Evolutionary conservation across 2,329 filamentous ascomycete genomes (phyloP).

Genomic region (Ustulina deusta): DNA sequence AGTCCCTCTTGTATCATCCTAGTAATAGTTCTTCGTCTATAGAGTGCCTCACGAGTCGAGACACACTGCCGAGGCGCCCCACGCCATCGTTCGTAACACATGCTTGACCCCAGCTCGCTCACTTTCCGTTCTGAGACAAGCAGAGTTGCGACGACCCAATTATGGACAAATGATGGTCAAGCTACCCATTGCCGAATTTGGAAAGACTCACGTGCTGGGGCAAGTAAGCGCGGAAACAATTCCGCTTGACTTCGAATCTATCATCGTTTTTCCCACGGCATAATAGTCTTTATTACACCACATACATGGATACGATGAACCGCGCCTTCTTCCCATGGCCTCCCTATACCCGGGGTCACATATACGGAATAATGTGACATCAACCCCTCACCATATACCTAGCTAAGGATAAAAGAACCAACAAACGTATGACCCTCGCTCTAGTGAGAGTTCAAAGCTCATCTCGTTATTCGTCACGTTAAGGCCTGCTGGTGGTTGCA

Average conservation of each 20-base stretch:
- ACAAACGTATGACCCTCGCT: not conserved
- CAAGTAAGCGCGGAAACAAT: conserved; percentile 25
- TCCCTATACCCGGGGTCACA: not conserved
- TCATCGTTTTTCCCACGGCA: not conserved
- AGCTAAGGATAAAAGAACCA: not conserved
- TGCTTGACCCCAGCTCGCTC: conserved; percentile 3
- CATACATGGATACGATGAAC: not conserved
- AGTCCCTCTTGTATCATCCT: conserved; percentile 1
- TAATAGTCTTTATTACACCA: not conserved
- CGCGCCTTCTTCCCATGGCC: not conserved
- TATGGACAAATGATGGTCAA: conserved; percentile 5
- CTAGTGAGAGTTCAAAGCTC: not conserved
- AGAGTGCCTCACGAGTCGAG: not conserved
- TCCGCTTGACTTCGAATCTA: conserved; percentile 15
- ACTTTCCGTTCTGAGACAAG: conserved; percentile 32
- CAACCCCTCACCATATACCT: not conserved
- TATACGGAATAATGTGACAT: not conserved
- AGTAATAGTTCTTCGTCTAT: conserved; percentile 17
- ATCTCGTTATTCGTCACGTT: not conserved
- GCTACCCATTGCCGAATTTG: conserved; percentile 9
- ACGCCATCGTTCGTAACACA: conserved; percentile 26
- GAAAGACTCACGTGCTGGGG: not conserved
- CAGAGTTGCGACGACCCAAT: conserved; percentile 21
- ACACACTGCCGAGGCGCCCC: conserved; percentile 34
- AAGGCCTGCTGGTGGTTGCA: not conserved